Evolutionary conservation across 192 early-diverging fungal genomes (phyloP), one percentile per base, ranked within the genome.

Genomic region (Backusella liffmaniae): DNA sequence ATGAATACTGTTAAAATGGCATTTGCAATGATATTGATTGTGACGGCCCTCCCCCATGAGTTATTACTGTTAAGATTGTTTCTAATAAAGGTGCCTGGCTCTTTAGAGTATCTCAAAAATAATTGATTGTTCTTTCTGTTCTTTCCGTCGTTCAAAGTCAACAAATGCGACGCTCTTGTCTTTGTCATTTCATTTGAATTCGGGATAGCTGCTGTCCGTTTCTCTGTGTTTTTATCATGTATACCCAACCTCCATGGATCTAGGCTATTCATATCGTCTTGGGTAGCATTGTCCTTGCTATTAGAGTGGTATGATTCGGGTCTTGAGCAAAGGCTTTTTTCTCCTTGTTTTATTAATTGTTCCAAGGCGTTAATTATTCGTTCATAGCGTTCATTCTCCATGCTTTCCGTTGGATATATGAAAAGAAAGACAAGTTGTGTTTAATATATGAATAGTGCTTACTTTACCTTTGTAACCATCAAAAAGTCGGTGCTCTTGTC

Each of bases 321-420:
- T 26, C 29, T 9, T 62, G 21, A 26, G 12, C 3, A 29, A 10
- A 62, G 56, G 0, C 56, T 62, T 13, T 13, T 23, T 29, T 62
- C 56, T 62, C 56, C 56, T 62, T 62, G 56, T 10, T 62, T 26
- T 62, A 62, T 62, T 62, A 62, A 29, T 12, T 62, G 56, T 62
- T 62, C 26, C 9, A 62, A 29, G 4, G 21, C 23, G 21, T 13
- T 62, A 62, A 8, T 62, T 62, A 62, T 62, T 26, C 56, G 56
- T 62, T 62, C 56, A 29, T 26, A 62, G 23, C 56, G 21, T 62
- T 29, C 56, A 29, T 62, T 62, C 9, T 62, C 56, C 10, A 29
- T 21, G 1, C 1, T 53, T 23, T 53, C 51, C 21, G n/a, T 29
- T 30, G 21, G 0, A 29, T 29, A 29, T 4, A 62, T 62, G 8